phyloP scores from a whole-genome alignment of 306 rosid species.

The Castanea sativa region DNA sequence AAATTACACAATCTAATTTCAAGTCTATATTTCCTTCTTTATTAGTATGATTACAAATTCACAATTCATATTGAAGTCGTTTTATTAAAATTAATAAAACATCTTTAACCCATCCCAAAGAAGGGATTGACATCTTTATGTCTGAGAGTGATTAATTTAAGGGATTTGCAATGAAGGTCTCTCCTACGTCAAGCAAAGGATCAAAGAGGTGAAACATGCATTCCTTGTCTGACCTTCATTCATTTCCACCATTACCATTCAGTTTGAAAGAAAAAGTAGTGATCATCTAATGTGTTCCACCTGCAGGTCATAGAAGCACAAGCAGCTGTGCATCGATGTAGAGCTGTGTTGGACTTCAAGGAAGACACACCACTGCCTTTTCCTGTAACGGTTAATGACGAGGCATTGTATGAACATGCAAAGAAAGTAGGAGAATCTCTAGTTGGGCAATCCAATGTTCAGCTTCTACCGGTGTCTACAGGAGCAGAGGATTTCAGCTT shows the following conservation, averaged over 20 bases:
- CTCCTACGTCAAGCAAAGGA: constrained; percentile 31
- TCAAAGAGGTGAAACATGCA: constrained; percentile 33
- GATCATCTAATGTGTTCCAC: constrained; percentile 32
- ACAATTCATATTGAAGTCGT: too few relatives aligned
- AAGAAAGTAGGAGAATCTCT: constrained; percentile 42
- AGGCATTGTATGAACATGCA: constrained; percentile 34
- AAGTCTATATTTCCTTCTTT: too few relatives aligned
- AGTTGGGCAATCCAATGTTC: constrained; percentile 42
- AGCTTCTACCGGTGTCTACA: constrained; percentile 27
- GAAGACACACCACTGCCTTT: constrained; percentile 30
- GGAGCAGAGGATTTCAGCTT: constrained; percentile 53
- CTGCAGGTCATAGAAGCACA: constrained; percentile 37
- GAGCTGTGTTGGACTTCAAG: constrained; percentile 43
- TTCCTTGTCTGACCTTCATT: neutral
- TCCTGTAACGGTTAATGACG: constrained; percentile 46
- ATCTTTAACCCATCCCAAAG: too few relatives aligned
- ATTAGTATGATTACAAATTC: too few relatives aligned
- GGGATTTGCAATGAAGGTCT: constrained; percentile 18
- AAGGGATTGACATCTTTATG: too few relatives aligned
- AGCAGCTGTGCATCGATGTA: constrained; percentile 39
- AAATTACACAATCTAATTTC: too few relatives aligned
- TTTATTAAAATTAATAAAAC: too few relatives aligned
- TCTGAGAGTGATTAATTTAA: too few relatives aligned
- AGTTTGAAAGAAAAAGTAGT: constrained; percentile 14
- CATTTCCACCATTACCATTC: neutral